Evolutionary conservation across 768 basidiomycete species (phyloP).

Genomic region (Auricularia sp.): DNA sequence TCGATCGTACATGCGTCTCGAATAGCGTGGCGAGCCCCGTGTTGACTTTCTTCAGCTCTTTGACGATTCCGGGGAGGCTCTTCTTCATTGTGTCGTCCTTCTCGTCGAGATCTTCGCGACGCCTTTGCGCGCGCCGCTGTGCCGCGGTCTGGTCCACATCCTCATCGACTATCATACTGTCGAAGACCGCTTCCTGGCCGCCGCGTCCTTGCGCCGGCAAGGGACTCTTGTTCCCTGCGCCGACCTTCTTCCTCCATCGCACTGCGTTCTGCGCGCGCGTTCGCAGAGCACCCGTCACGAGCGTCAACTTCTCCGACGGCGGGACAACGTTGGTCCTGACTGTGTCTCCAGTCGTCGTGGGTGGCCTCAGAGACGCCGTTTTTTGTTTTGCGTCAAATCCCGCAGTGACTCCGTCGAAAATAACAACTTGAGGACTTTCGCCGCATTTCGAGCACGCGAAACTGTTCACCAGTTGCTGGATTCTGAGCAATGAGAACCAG

Average conservation of each 20-base stretch:
- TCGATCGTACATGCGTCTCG: background rate
- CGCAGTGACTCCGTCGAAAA: too few relatives aligned
- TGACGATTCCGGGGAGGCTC: background rate
- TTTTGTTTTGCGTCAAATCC: constrained; percentile 7
- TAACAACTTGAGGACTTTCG: too few relatives aligned
- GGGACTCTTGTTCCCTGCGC: background rate
- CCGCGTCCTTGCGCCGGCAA: background rate
- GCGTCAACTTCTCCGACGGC: background rate
- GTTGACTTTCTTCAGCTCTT: background rate
- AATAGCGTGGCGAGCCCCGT: background rate
- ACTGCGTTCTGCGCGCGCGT: background rate
- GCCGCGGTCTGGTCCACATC: background rate
- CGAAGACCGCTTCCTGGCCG: background rate
- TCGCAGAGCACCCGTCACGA: background rate
- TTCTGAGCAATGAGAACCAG: too few relatives aligned
- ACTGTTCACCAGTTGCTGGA: too few relatives aligned
- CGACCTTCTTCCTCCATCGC: background rate
- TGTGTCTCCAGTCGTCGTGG: too few relatives aligned
- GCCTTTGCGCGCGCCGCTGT: background rate
- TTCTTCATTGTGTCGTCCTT: background rate
- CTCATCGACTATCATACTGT: background rate
- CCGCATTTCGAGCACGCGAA: too few relatives aligned
- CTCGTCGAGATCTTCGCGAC: background rate
- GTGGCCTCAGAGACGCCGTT: too few relatives aligned
- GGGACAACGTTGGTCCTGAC: too few relatives aligned